Base-by-base conservation (phyloP, 2,329 filamentous ascomycete species). In the Aspergillus melleus region DNA sequence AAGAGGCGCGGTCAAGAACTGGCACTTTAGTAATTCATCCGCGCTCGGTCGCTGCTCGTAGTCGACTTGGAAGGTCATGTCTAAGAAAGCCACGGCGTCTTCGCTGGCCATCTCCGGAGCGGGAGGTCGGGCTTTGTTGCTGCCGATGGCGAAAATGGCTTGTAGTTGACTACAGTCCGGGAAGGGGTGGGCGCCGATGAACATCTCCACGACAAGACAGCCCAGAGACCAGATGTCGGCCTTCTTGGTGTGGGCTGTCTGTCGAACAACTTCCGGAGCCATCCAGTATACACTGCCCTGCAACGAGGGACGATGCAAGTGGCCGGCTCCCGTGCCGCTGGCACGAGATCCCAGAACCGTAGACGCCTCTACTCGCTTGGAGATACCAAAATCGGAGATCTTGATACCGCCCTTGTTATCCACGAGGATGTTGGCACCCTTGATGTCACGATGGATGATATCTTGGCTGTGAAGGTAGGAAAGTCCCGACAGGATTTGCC, bases 251-350 rank as follows among this genome's bases (percentile, higher is more conserved):
- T 99, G 97, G 6, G 92, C 93, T 3, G 94, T 98, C 78, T 98
- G 95, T 71, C 95, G 95, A 63, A 99, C 95, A 20, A 99, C 95
- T 80, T 99, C 95, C 9, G 95, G 95, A 0, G 95, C 95, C 95
- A 99, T 99, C 95, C 95, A 99, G 80, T 97, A 99, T 55, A 99
- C 95, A 26, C 92, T 97, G 14, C 95, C 95, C 76, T 99, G 95
- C 3, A 99, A 85, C 1, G 94, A 98, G 11, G 87, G 83, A 6
- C 82, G 81, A 65, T 85, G 81, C 49, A 82, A 76, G 64, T 81
- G 77, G 29, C 72, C 68, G 39, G 71, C 72, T 22, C 67, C 73
- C 19, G 72, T 74, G 62, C 70, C 73, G 57, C 70, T 77, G 52
- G 77, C 79, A 49, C 72, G 71, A 52, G 76, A 72, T 36, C 74